These are phyloP conservation scores for Spergularia marina DNA, from an alignment of 148 eudicot genomes.

Conservation along the genomic window DNA sequence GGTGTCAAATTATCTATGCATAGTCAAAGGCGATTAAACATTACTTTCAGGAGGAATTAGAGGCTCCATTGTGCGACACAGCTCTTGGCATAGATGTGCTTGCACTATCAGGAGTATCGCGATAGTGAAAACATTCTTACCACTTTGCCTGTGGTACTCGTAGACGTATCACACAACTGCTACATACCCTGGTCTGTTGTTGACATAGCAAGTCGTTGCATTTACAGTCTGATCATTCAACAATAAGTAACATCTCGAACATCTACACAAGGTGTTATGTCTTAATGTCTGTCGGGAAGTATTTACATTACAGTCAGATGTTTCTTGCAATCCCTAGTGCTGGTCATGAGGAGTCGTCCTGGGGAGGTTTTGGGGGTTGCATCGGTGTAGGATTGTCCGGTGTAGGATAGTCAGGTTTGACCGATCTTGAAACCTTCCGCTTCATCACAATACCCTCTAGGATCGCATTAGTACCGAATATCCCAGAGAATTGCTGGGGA, in stretches of 20 bases:
- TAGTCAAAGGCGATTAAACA: too few relatives aligned
- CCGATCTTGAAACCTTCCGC: conserved; percentile 17
- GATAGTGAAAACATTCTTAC: too few relatives aligned
- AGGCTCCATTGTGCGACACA: too few relatives aligned
- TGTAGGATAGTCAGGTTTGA: neutral
- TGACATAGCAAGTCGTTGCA: neutral
- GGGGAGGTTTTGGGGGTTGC: neutral
- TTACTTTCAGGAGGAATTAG: too few relatives aligned
- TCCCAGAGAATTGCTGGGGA: conserved; percentile 71
- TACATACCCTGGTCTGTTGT: neutral
- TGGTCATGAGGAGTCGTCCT: neutral
- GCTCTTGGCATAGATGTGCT: too few relatives aligned
- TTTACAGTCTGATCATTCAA: neutral
- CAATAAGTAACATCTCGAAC: neutral
- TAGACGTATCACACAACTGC: neutral
- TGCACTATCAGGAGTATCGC: too few relatives aligned
- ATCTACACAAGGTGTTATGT: conserved; percentile 3
- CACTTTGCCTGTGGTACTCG: too few relatives aligned
- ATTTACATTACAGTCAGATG: neutral
- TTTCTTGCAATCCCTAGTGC: neutral
- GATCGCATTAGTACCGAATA: conserved; percentile 75
- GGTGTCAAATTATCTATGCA: too few relatives aligned
- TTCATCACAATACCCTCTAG: conserved; percentile 82
- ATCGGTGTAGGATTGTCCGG: neutral
- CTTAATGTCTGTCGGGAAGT: neutral